Conservation (phyloP, 352 stramenopile species). For the Phytophthora sansomeana region DNA sequence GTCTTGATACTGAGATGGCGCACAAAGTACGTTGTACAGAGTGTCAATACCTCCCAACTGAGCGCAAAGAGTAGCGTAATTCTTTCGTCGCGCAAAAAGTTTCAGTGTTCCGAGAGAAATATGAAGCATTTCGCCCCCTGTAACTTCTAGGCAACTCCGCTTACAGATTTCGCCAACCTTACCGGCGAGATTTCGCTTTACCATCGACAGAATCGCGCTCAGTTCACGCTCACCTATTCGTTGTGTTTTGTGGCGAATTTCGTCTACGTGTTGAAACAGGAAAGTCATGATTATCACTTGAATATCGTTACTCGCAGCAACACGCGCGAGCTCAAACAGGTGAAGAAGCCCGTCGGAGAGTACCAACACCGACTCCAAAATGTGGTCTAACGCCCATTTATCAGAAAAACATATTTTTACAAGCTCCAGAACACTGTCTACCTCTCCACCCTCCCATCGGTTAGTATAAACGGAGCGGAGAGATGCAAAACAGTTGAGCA, state of each 20-base stretch:
- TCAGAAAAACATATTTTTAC: slow-evolving; percentile 27
- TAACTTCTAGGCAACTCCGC: slow-evolving; percentile 5
- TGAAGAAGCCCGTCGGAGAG: slow-evolving; percentile 33
- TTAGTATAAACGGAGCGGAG: slow-evolving; percentile 4
- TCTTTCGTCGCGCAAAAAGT: slow-evolving; percentile 35
- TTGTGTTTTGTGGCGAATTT: slow-evolving; percentile 38
- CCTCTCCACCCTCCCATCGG: slow-evolving; percentile 23
- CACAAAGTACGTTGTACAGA: slow-evolving; percentile 46
- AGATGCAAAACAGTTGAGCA: slow-evolving; percentile 23
- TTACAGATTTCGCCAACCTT: slow-evolving; percentile 14
- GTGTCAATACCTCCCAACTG: slow-evolving; percentile 30
- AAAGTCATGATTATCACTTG: slow-evolving; percentile 29
- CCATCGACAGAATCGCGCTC: slow-evolving; percentile 24
- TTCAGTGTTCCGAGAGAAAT: slow-evolving; percentile 43
- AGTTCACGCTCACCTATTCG: slow-evolving; percentile 37
- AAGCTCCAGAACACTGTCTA: slow-evolving; percentile 20
- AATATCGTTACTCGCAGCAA: slow-evolving; percentile 1
- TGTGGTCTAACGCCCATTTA: slow-evolving; percentile 23
- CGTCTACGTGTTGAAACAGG: slow-evolving; percentile 31
- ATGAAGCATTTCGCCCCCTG: slow-evolving; percentile 22
- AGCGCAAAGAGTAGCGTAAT: slow-evolving; percentile 35
- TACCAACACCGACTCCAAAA: slow-evolving; percentile 30
- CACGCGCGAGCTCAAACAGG: slow-evolving; percentile 28
- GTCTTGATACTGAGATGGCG: slow-evolving; percentile 37
- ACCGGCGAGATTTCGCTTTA: slow-evolving; percentile 23